Evolutionary conservation across 2,329 filamentous ascomycete species (phyloP), one percentile per base, ranked within the genome.

Genomic region (Mycocentrospora acerina): DNA sequence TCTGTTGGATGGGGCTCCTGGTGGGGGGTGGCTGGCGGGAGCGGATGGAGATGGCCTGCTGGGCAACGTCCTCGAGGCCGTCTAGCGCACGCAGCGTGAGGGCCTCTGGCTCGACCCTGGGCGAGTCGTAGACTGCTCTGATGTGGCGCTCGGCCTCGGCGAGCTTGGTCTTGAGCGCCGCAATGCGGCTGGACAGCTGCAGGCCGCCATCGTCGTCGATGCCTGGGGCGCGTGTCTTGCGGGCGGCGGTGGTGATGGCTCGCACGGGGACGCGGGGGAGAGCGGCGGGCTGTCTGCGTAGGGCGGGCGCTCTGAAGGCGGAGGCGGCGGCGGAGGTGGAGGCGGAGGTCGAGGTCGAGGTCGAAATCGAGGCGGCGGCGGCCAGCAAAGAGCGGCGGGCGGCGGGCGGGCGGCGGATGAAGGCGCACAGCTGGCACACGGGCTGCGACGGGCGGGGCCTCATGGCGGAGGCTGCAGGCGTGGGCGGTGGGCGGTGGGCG

Each of bases 371-470:
- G 14, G 42, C 41, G n/a, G 48, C 42, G 14, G 53, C 36, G 37
- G 51, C 42, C 39, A 59, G 35, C 40, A 63, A 62, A 7, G 54
- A 47, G 38, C 60, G 62, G 35, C 58, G 60, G 29, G 38, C 40
- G 11, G 53, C 40, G 24, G 59, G 56, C 51, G 59, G 59, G 48
- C 48, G 60, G 36, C 50, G 32, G 24, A 62, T 53, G 50, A 53
- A 59, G 40, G 60, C 57, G 51, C 62, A 66, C 43, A 63, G 42
- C 41, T 64, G 61, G 46, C 62, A 66, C 12, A 62, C 44, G 26
- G 58, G 52, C 44, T 57, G 61, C 46, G 62, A 44, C 13, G 44
- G 32, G 31, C 17, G 42, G 34, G 24, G 29, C 13, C 30, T 18
- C 25, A 36, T 26, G 28, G 25, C 25, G 35, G 29, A 12, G 29